Conservation (phyloP, 2,329 filamentous ascomycete genomes). For the Laburnicola sp. region DNA sequence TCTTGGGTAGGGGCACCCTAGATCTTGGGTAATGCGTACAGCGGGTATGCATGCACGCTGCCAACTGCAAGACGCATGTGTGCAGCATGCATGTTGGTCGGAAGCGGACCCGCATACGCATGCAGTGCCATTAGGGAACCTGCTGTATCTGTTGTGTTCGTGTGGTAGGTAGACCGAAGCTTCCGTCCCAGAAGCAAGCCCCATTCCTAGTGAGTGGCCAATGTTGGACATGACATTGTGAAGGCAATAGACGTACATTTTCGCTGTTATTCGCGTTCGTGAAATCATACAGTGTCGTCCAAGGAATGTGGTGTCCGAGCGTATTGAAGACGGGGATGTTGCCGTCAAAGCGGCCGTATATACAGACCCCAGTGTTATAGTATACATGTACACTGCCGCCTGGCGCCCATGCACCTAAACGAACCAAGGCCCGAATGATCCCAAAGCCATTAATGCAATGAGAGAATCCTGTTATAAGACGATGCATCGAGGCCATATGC, state of each 20-base stretch:
- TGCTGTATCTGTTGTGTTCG: too few species aligned
- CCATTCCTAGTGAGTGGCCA: background rate
- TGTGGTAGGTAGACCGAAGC: constrained; percentile 1
- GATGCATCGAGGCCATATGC: constrained; percentile 6
- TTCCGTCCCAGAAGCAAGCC: background rate
- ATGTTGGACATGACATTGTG: too few species aligned
- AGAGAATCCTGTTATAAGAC: constrained; percentile 2
- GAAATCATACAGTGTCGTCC: constrained; percentile 14
- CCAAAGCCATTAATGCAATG: constrained; percentile 5
- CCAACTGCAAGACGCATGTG: background rate
- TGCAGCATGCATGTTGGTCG: constrained; percentile 1
- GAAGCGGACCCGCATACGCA: background rate
- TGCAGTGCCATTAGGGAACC: background rate
- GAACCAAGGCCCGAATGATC: background rate
- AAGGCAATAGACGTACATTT: too few species aligned
- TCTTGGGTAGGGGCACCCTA: background rate
- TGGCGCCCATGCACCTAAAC: constrained; percentile 22
- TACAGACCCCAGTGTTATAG: constrained; percentile 25
- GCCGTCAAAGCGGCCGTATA: constrained; percentile 19
- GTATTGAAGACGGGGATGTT: constrained; percentile 24
- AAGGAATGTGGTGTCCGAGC: constrained; percentile 29
- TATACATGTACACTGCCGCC: constrained; percentile 23
- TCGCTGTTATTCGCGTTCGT: constrained; percentile 10
- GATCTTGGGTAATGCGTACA: constrained; percentile 1
- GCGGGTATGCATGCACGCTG: constrained; percentile 10